These are phyloP conservation scores for Diplocarpon mali DNA, from an alignment of 2,329 filamentous ascomycete species.

Conservation along the genomic window DNA sequence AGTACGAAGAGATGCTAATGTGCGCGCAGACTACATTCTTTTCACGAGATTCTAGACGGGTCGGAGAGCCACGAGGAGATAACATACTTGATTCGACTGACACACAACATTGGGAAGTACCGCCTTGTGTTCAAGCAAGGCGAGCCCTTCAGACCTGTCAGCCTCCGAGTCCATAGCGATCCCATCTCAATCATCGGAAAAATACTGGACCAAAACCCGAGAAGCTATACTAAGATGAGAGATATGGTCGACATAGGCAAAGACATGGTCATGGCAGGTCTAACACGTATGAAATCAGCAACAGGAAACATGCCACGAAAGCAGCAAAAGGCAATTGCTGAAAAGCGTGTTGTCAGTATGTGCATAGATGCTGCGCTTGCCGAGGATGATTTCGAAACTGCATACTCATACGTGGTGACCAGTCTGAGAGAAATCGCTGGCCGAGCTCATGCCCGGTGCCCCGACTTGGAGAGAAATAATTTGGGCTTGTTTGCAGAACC, in stretches of 20 bases:
- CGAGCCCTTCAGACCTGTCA: constrained; percentile 68
- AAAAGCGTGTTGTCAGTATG: constrained; percentile 65
- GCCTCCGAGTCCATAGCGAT: constrained; percentile 65
- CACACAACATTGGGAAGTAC: constrained; percentile 66
- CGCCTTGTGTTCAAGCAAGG: constrained; percentile 68
- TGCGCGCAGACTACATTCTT: constrained; percentile 46
- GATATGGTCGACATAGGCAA: constrained; percentile 59
- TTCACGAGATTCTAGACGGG: constrained; percentile 44
- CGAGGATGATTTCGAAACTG: constrained; percentile 76
- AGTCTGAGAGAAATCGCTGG: constrained; percentile 40
- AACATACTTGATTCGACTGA: constrained; percentile 57
- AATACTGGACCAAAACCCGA: constrained; percentile 63
- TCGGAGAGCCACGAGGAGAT: constrained; percentile 43
- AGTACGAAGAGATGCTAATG: constrained; percentile 14
- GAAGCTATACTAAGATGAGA: constrained; percentile 63
- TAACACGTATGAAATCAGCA: constrained; percentile 26
- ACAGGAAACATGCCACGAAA: constrained; percentile 4
- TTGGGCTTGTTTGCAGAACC: constrained; percentile 20
- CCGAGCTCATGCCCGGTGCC: constrained; percentile 17
- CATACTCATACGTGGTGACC: constrained; percentile 72
- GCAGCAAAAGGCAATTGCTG: constrained; percentile 34
- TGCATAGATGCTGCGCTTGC: constrained; percentile 66
- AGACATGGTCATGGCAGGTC: constrained; percentile 52
- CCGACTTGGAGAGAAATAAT: constrained; percentile 13
- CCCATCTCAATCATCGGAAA: constrained; percentile 63